These are phyloP conservation scores for Rhynchospora pubera DNA, from an alignment of 176 grass and related monocot species.

Conservation along the genomic window DNA sequence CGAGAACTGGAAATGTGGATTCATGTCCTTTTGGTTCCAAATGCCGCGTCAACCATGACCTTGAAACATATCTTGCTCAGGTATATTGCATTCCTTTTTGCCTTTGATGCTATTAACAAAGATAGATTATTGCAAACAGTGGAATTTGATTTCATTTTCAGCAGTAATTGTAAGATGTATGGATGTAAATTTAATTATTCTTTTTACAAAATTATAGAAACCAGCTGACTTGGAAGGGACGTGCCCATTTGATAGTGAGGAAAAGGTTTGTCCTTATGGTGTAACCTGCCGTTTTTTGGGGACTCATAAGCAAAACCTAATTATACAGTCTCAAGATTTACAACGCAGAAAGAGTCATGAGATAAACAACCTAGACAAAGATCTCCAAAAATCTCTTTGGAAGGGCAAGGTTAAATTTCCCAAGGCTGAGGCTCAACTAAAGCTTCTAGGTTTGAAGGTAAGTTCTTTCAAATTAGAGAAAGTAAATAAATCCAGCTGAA, in stretches of 20 bases:
- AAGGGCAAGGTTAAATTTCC: slow-evolving; percentile 84
- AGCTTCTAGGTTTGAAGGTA: slow-evolving; percentile 93
- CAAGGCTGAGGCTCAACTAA: slow-evolving; percentile 71
- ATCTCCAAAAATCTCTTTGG: slow-evolving; percentile 87
- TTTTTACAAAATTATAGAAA: slow-evolving; percentile 46
- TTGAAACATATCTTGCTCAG: slow-evolving; percentile 73
- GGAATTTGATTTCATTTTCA: not conserved
- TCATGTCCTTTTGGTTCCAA: slow-evolving; percentile 57
- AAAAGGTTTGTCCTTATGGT: slow-evolving; percentile 67
- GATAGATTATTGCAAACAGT: not conserved
- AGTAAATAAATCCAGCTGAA: not conserved
- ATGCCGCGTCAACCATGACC: slow-evolving; percentile 84
- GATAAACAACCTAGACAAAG: slow-evolving; percentile 71
- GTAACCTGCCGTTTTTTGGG: slow-evolving; percentile 62
- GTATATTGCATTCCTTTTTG: slow-evolving; percentile 21
- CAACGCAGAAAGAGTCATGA: slow-evolving; percentile 31
- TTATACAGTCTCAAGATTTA: slow-evolving; percentile 26
- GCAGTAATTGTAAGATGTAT: slow-evolving; percentile 5
- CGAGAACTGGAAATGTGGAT: slow-evolving; percentile 59
- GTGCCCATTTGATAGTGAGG: slow-evolving; percentile 54
- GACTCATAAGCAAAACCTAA: slow-evolving; percentile 46
- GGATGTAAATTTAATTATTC: slow-evolving; percentile 11
- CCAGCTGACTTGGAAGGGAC: slow-evolving; percentile 71
- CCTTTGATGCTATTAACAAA: not conserved
- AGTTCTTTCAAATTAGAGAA: not conserved